These are phyloP conservation scores for Yamadazyma blattariae DNA, from an alignment of 1,139 yeast species.

Conservation along the genomic window DNA sequence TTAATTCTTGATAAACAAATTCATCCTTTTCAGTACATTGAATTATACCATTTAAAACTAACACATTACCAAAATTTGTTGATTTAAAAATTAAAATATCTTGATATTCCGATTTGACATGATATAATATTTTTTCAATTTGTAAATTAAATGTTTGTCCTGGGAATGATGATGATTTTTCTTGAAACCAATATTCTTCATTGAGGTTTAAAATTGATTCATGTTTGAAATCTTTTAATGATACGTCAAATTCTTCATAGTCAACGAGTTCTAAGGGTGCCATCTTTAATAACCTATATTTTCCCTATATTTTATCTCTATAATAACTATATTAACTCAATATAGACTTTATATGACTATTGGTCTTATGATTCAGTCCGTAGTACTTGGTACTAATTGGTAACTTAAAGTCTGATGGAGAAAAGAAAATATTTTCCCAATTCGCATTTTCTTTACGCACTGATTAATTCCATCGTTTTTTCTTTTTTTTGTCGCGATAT, in stretches of 20 bases:
- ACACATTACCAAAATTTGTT: slow-evolving; percentile 75
- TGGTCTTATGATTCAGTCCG: too few species aligned
- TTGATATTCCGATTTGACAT: slow-evolving; percentile 35
- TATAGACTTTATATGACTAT: too few species aligned
- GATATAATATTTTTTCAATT: slow-evolving; percentile 32
- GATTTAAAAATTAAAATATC: slow-evolving; percentile 70
- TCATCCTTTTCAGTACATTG: slow-evolving; percentile 91
- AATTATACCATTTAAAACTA: slow-evolving; percentile 81
- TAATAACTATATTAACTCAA: too few species aligned
- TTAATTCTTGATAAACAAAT: slow-evolving; percentile 88
- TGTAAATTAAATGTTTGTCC: slow-evolving; percentile 46
- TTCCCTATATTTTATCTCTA: not conserved
- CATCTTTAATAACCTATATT: slow-evolving; percentile 8
- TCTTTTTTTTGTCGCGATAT: too few species aligned
- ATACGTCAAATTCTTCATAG: too few species aligned
- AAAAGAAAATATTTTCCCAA: too few species aligned
- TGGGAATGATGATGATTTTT: slow-evolving; percentile 36
- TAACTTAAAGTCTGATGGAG: too few species aligned
- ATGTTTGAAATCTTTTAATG: slow-evolving; percentile 21
- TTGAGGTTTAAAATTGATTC: slow-evolving; percentile 24
- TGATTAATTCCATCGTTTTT: too few species aligned
- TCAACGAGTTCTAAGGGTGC: too few species aligned
- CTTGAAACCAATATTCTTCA: slow-evolving; percentile 41
- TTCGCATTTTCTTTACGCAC: too few species aligned
- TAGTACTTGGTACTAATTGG: too few species aligned